Base-by-base conservation (phyloP, 164 flowering plant genomes). In the Protea cynaroides region DNA sequence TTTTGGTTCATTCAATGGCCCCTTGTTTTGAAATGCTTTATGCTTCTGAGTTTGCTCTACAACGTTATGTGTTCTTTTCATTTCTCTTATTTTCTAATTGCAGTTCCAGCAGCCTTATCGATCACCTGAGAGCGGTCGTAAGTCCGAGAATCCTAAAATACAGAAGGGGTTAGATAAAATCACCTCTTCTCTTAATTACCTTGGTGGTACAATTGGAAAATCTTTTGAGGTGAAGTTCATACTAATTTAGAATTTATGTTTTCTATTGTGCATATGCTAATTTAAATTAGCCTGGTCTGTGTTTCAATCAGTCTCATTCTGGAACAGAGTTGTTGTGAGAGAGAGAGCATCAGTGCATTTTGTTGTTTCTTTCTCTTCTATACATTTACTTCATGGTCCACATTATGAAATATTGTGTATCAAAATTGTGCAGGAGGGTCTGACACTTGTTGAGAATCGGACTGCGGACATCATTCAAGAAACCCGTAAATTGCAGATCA, bases 381-480 rank as follows among this genome's bases (percentile, higher is more conserved):
- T n/a, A n/a, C n/a, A n/a, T n/a, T n/a, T n/a, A n/a, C n/a, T n/a
- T n/a, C 34, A 29, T 29, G 34, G 34, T 29, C 34, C 34, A 29
- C 34, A 4, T 4, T 29, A 1, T 29, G 34, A 29, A 1, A 8
- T 40, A 8, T 40, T 40, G 3, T 40, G 46, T 40, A 40, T 12
- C 6, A 40, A 40, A 8, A 40, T 18, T 47, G n/a, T 6, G 5
- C 83, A 94, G 99, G 99, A 86, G 79, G 93, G 96, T 53, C 74
- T 86, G 7, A 75, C 84, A n/a, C 84, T 84, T 24, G 84, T 89
- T 72, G 96, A 90, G 70, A 83, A 71, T 67, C 84, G 79, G 74
- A 87, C 97, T 25, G 88, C 89, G 44, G 94, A 89, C 62, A 84
- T 89, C 59, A 84, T 94, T 52, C 86, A 87, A 71, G 97, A 87